Percentiles rank a stretch among this genome's conserved stretches.
Evolutionary conservation across 2,329 filamentous ascomycete species (phyloP).

Genomic region (Coniochaeta ligniaria): DNA sequence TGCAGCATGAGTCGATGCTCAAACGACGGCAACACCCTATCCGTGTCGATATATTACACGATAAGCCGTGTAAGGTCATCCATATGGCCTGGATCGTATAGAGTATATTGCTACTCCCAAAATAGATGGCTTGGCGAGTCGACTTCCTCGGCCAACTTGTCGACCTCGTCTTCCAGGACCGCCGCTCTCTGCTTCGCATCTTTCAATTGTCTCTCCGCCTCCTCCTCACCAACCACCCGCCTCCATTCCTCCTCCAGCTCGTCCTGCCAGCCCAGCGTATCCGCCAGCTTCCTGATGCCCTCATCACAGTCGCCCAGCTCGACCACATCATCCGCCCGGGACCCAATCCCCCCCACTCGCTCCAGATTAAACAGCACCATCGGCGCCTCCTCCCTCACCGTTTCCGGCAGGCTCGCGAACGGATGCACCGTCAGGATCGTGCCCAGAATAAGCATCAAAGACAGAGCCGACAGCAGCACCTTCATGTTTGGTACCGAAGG

Average conservation of each 20-base stretch:
- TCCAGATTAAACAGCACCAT: conserved; percentile 85
- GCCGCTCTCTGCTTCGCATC: conserved; percentile 22
- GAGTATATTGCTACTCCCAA: not conserved
- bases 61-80: not conserved
- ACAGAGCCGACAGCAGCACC: no score
- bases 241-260: conserved; percentile 77
- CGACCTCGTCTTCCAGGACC: conserved; percentile 35
- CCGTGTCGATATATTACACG: not conserved
- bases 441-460: conserved; percentile 76
- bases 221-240: conserved; percentile 53
- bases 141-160: conserved; percentile 21
- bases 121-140: conserved; percentile 6
- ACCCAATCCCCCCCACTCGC: conserved; percentile 70
- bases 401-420: conserved; percentile 71
- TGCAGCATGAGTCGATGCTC: not conserved
- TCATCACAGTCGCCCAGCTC: conserved; percentile 76
- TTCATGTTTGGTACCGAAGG: no score
- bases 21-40: not conserved
- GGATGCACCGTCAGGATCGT: conserved; percentile 85
- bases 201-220: conserved; percentile 42
- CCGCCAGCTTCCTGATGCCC: conserved; percentile 71
- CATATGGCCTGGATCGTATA: not conserved
- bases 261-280: conserved; percentile 74
- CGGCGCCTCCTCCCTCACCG: conserved; percentile 56
- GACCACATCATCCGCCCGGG: conserved; percentile 75